These are phyloP conservation scores for Russula compacta DNA, from an alignment of 768 basidiomycete species.

Conservation along the genomic window DNA sequence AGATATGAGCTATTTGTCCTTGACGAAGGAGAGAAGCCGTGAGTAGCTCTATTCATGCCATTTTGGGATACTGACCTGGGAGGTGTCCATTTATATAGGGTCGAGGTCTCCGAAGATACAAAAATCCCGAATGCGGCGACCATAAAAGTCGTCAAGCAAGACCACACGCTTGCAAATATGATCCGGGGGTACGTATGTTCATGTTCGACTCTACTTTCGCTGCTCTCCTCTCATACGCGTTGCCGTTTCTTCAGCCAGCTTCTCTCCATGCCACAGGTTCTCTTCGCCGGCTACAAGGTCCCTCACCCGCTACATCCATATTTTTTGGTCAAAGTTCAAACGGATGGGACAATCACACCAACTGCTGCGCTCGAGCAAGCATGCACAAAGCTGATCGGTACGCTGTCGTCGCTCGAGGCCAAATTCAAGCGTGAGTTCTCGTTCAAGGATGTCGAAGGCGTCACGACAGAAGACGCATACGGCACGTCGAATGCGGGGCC, in stretches of 20 bases:
- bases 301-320: slow-evolving; percentile 94
- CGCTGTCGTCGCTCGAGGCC: slow-evolving; percentile 50
- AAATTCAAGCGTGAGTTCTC: slow-evolving; percentile 81
- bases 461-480: slow-evolving; percentile 27
- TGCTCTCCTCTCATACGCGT: background rate
- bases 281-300: slow-evolving; percentile 97
- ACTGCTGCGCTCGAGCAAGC: slow-evolving; percentile 76
- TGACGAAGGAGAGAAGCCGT: slow-evolving; percentile 91
- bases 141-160: slow-evolving; percentile 90
- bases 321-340: slow-evolving; percentile 93
- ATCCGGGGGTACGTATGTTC: slow-evolving; percentile 71
- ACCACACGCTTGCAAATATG: slow-evolving; percentile 95
- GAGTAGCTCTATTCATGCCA: slow-evolving; percentile 33
- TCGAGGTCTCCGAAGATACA: slow-evolving; percentile 89
- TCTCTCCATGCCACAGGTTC: slow-evolving; percentile 74
- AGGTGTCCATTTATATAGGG: slow-evolving; percentile 36
- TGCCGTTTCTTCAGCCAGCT: slow-evolving; percentile 57
- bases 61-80: slow-evolving; percentile 6
- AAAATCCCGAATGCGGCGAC: slow-evolving; percentile 98
- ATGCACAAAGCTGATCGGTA: slow-evolving; percentile 66
- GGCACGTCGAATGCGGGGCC: slow-evolving; percentile 20
- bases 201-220: slow-evolving; percentile 9
- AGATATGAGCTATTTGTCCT: slow-evolving; percentile 87
- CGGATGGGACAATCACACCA: slow-evolving; percentile 79
- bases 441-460: slow-evolving; percentile 59